Conservation (phyloP, 2,329 filamentous ascomycete species). For the Beauveria varroae region DNA sequence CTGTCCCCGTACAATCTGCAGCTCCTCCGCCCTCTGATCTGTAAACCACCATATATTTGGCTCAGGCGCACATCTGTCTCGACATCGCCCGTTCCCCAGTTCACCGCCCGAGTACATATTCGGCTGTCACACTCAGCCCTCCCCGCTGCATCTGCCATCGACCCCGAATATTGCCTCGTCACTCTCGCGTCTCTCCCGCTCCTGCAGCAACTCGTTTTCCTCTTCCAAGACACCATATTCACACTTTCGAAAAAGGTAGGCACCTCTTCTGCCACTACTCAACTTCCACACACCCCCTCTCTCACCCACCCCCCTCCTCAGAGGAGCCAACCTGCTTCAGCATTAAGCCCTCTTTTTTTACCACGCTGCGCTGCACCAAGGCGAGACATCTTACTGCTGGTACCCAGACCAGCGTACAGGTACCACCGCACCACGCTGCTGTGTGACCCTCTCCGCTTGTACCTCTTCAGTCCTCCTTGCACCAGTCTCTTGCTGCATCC, state of each 20-base stretch:
- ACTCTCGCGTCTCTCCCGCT: background rate
- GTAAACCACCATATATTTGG: background rate
- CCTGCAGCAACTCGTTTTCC: background rate
- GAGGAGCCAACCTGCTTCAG: background rate
- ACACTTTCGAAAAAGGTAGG: background rate
- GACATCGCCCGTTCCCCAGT: background rate
- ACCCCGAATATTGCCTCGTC: background rate
- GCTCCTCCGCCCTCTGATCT: constrained; percentile 2
- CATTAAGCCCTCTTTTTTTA: background rate
- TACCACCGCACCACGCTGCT: constrained; percentile 1
- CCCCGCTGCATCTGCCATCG: background rate
- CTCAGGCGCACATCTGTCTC: background rate
- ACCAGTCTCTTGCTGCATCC: background rate
- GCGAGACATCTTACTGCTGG: constrained; percentile 8
- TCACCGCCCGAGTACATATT: background rate
- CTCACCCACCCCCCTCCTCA: background rate
- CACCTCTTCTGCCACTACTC: background rate
- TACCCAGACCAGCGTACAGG: constrained; percentile 1
- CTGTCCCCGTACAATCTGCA: background rate
- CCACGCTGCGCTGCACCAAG: constrained; percentile 4
- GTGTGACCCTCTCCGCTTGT: background rate
- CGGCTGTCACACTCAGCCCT: background rate
- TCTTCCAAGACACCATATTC: background rate
- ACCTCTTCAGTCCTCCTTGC: background rate
- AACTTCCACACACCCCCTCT: background rate